A percentile compares a stretch with the other conserved stretches of the same genome.
These are phyloP conservation scores for Cystobasidium ongulense DNA, from an alignment of 768 basidiomycete genomes.

Conservation along the genomic window DNA sequence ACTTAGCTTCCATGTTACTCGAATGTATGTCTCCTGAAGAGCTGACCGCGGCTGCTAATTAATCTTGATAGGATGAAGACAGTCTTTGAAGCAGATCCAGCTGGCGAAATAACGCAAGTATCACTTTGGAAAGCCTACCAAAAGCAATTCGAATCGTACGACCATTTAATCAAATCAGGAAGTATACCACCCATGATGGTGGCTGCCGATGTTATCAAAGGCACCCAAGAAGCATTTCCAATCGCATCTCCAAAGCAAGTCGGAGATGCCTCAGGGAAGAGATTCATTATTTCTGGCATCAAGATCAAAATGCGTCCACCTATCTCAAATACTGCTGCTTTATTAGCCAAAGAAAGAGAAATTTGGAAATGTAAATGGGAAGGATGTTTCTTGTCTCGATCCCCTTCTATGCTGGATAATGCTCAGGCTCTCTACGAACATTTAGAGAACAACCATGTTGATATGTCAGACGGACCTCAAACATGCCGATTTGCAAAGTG, in stretches of 20 bases:
- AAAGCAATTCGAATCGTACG: slow-evolving; percentile 62
- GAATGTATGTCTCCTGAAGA: neutral
- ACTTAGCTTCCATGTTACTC: slow-evolving; percentile 7
- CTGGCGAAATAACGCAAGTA: slow-evolving; percentile 81
- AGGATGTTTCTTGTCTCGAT: neutral
- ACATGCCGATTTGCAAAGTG: slow-evolving; percentile 3
- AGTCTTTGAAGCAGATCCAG: slow-evolving; percentile 69
- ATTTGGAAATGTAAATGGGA: slow-evolving; percentile 24
- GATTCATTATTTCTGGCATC: slow-evolving; percentile 83
- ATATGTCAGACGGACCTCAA: neutral
- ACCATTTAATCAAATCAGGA: slow-evolving; percentile 44
- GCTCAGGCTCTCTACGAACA: slow-evolving; percentile 5
- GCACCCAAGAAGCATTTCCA: slow-evolving; percentile 74
- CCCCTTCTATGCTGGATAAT: neutral
- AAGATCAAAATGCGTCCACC: slow-evolving; percentile 46
- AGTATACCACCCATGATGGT: slow-evolving; percentile 50
- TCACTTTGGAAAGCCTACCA: slow-evolving; percentile 93
- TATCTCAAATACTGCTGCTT: neutral
- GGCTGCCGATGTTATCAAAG: slow-evolving; percentile 91
- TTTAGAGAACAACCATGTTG: neutral
- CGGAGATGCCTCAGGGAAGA: slow-evolving; percentile 48
- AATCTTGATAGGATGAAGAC: slow-evolving; percentile 65
- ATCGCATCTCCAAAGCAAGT: slow-evolving; percentile 80
- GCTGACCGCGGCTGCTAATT: neutral
- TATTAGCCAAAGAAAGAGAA: neutral